Percentiles rank a stretch among this genome's conserved stretches.
Evolutionary conservation across 371 early-diverging fungal genomes (phyloP).

Genomic region (Sporodiniella umbellata): DNA sequence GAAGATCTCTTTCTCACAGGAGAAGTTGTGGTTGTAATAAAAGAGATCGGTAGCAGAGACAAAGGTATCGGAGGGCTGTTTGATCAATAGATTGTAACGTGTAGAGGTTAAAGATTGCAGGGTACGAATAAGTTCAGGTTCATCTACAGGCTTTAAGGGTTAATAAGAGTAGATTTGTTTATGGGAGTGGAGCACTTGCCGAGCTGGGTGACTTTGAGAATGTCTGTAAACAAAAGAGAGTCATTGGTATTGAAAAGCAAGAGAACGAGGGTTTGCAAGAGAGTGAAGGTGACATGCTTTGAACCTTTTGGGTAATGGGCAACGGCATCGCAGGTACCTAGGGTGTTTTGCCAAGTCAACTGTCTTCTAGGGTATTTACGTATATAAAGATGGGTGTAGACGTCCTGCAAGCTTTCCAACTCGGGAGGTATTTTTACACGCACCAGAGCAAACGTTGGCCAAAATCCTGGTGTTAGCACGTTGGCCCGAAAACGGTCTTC

Average conservation of each 20-base stretch:
- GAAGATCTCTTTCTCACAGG: conserved; percentile 59
- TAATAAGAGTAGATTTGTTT: neutral
- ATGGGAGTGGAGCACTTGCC: conserved; percentile 29
- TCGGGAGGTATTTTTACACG: conserved; percentile 60
- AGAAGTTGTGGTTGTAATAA: conserved; percentile 65
- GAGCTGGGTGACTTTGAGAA: conserved; percentile 62
- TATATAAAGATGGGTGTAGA: conserved; percentile 75
- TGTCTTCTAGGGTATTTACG: conserved; percentile 73
- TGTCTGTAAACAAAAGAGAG: conserved; percentile 64
- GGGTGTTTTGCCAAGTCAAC: conserved; percentile 82
- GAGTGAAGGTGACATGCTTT: conserved; percentile 71
- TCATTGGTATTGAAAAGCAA: conserved; percentile 70
- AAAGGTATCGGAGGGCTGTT: conserved; percentile 52
- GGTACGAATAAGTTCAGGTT: conserved; percentile 71
- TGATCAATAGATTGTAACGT: conserved; percentile 70
- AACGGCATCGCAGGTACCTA: conserved; percentile 74
- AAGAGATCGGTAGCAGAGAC: conserved; percentile 67
- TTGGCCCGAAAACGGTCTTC: conserved; percentile 53
- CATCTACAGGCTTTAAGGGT: conserved; percentile 38
- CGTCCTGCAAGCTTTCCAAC: conserved; percentile 55
- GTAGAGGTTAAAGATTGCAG: conserved; percentile 85
- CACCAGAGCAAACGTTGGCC: conserved; percentile 88
- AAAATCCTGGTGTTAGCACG: conserved; percentile 84
- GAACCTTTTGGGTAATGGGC: conserved; percentile 66
- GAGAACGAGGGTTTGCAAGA: conserved; percentile 74